A percentile compares a stretch with the other conserved stretches of the same genome.
These are phyloP conservation scores for Mycena rebaudengoi DNA, from an alignment of 768 basidiomycete genomes.

Conservation along the genomic window DNA sequence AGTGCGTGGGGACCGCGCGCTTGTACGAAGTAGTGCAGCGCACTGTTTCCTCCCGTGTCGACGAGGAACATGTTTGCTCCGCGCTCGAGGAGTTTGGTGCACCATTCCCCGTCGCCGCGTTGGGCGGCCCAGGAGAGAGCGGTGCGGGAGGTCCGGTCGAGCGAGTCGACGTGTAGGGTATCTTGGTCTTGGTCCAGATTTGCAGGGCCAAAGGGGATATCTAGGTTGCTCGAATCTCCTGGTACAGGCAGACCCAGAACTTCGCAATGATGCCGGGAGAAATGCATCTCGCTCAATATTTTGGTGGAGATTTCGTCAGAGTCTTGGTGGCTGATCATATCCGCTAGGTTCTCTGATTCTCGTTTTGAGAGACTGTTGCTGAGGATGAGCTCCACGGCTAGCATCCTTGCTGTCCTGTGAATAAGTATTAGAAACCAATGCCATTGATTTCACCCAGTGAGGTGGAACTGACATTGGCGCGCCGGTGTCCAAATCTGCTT, in stretches of 20 bases:
- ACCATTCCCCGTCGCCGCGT: neutral
- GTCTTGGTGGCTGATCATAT: neutral
- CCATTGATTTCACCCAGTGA: neutral
- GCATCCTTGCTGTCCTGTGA: neutral
- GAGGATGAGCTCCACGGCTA: neutral
- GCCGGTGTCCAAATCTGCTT: neutral
- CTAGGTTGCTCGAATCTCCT: neutral
- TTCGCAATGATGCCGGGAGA: neutral
- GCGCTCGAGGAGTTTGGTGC: neutral
- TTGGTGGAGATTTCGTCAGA: neutral
- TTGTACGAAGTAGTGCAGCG: neutral
- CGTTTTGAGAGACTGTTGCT: neutral
- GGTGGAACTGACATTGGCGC: neutral
- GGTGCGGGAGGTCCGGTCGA: neutral
- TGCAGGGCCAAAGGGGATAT: neutral
- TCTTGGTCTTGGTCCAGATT: neutral
- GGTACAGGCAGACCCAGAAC: neutral
- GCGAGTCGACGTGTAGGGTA: neutral
- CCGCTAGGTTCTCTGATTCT: neutral
- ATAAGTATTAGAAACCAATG: neutral
- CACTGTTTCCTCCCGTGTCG: neutral
- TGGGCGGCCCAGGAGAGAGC: neutral
- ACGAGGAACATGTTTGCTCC: neutral
- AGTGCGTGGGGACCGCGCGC: neutral
- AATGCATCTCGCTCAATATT: neutral